Base-by-base conservation (phyloP, 2,329 filamentous ascomycete species). In the Colletotrichum sp. region DNA sequence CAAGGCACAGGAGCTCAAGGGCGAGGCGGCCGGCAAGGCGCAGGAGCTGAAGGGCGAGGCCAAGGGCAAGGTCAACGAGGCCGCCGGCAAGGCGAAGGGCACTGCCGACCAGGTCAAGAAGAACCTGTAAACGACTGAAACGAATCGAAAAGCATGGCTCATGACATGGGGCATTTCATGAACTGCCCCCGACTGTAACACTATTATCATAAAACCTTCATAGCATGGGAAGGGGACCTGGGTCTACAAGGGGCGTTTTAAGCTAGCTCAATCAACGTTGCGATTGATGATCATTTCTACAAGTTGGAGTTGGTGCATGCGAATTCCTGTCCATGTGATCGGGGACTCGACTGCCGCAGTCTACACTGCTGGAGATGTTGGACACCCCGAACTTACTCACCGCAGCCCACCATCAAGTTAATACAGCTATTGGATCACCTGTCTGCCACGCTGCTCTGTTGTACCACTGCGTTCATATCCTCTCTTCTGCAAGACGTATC, bases 51-150 rank as follows among this genome's bases (percentile, higher is more conserved):
- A 81, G 13, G 83, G 85, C 3, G 76, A 84, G 78, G 79, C 84
- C 4, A 81, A 82, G 72, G 84, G 84, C 21, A 83, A 82, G 77
- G 82, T 81, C 0, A 69, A 70, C n/a, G 85, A 87, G 81, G 76
- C 84, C 15, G 82, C 83, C 18, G 85, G 84, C n/a, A 83, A 87
- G 79, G 83, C 84, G 3, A 84, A 89, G 79, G 88, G 87, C 2
- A 80, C 82, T 34, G 84, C 84, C 1, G 93, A 83, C 70, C 78
- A 86, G 80, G 77, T 81, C 10, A 82, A 84, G 81, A 79, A 80
- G 74, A 84, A 81, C 75, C 55, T 82, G 65, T 83, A 79, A 79
- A 2, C 16, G 26, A 63, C 2, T 16, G 10, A 3, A 64, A 64
- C 1, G 63, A 55, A 16, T 30, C 5, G 4, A 18, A 52, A 36